Percentiles rank a stretch among this genome's conserved stretches.
Conservation (phyloP, 2,329 filamentous ascomycete genomes). For the Fusarium sp. region DNA sequence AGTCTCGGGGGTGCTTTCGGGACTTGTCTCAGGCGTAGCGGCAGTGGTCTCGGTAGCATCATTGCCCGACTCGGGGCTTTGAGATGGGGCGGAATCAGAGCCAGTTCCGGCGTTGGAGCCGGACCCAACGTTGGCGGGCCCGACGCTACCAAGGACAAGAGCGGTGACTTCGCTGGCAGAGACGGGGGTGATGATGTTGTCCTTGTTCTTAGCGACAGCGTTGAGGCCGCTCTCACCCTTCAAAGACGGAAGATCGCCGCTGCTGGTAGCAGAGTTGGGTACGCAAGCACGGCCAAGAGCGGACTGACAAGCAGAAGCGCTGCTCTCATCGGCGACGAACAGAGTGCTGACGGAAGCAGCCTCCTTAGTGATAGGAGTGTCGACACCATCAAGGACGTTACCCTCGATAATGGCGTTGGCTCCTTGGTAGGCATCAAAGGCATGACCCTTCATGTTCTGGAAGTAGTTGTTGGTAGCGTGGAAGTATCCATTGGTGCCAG, state of each 20-base stretch:
- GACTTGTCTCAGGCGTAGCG: background rate
- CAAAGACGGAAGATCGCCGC: slow-evolving; percentile 38
- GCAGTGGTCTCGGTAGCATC: background rate
- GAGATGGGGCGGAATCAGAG: slow-evolving; percentile 13
- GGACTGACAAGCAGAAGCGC: slow-evolving; percentile 30
- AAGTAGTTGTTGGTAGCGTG: slow-evolving; percentile 45
- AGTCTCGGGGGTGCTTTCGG: background rate
- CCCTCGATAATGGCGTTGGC: slow-evolving; percentile 40
- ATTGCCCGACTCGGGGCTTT: background rate
- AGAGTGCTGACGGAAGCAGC: slow-evolving; percentile 30
- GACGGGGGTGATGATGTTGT: slow-evolving; percentile 39
- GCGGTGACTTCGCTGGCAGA: slow-evolving; percentile 36
- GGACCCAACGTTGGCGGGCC: slow-evolving; percentile 40
- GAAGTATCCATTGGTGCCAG: slow-evolving; percentile 32
- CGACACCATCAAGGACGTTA: slow-evolving; percentile 42
- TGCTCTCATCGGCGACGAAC: slow-evolving; percentile 29
- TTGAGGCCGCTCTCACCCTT: slow-evolving; percentile 30
- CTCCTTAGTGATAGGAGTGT: slow-evolving; percentile 48
- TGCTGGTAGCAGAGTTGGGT: slow-evolving; percentile 31
- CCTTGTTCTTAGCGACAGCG: slow-evolving; percentile 18
- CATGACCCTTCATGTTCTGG: slow-evolving; percentile 52
- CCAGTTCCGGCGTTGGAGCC: slow-evolving; percentile 29
- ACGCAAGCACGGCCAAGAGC: slow-evolving; percentile 37
- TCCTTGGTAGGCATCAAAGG: slow-evolving; percentile 59
- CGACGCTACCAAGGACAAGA: slow-evolving; percentile 37